Evolutionary conservation across 495 filamentous ascomycete species (phyloP), one percentile per base, ranked within the genome.

Genomic region (Cercophora scortea): DNA sequence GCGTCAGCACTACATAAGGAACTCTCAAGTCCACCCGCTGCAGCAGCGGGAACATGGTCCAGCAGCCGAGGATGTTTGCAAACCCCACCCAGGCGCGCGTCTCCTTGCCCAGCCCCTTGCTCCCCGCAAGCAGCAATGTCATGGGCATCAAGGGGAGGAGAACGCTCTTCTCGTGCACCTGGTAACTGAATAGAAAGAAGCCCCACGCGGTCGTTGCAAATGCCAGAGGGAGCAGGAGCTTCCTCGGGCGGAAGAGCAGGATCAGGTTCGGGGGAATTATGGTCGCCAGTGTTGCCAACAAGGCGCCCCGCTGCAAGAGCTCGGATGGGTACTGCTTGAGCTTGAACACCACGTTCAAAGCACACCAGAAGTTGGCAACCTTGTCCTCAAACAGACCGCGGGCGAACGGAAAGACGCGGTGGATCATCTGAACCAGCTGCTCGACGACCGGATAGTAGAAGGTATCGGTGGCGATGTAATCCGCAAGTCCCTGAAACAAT

Each of bases 351-450:
- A 91, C 83, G 67, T 97, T 92, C 47, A 90, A 72, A 12, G 89
- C 84, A 65, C 93, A 98, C 93, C 93, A 98, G 60, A 95, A 82
- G 60, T 98, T 98, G 55, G 93, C 93, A 34, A 98, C 93, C 67
- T 98, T 98, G 72, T 97, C 93, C 72, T 98, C 93, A 62, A 96
- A 98, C 32, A 97, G 75, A 16, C 93, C 93, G 32, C 93, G 83
- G 11, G 90, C 82, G 60, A 98, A 97, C 7, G 93, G 93, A 61
- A 98, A 95, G 38, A 96, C 77, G n/a, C 93, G 85, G 60, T 93
- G 85, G 33, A 95, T 67, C 53, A 86, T 80, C 66, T 98, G 93
- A 2, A 82, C 72, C 10, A 91, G 46, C 66, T 95, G 88, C 61
- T 91, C 82, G 7, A 89, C 57, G 36, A 85, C 55, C 0, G 85